Evolutionary conservation across 2,329 filamentous ascomycete species (phyloP).

Genomic region (Fonsecaea nubica): DNA sequence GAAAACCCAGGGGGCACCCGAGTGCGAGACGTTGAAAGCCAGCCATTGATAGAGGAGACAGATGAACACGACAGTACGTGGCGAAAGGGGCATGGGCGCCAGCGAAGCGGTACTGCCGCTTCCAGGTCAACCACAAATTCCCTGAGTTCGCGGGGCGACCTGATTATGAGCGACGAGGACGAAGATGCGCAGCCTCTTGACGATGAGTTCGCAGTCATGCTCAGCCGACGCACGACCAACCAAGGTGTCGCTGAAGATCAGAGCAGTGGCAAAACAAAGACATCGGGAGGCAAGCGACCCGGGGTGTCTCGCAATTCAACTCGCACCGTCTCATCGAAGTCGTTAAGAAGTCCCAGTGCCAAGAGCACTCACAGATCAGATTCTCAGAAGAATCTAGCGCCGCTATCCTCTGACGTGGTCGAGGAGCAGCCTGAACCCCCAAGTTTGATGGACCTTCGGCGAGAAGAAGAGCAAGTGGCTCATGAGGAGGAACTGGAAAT

Average conservation of each 20-base stretch:
- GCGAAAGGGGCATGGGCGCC: constrained; percentile 53
- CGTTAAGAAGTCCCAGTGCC: constrained; percentile 41
- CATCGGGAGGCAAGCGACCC: constrained; percentile 49
- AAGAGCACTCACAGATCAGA: constrained; percentile 45
- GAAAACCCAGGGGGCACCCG: constrained; percentile 74
- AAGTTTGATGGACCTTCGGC: constrained; percentile 61
- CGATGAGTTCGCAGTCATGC: constrained; percentile 85
- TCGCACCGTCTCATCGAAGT: constrained; percentile 54
- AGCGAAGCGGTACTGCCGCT: constrained; percentile 77
- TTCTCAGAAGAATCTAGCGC: constrained; percentile 40
- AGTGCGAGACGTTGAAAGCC: constrained; percentile 62
- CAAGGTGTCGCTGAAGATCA: constrained; percentile 67
- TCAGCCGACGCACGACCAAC: constrained; percentile 72
- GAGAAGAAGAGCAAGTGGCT: constrained; percentile 62
- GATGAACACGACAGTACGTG: constrained; percentile 55
- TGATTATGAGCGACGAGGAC: constrained; percentile 91
- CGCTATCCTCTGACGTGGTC: constrained; percentile 19
- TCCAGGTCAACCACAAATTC: constrained; percentile 86
- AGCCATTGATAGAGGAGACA: constrained; percentile 72
- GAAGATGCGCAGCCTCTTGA: constrained; percentile 85
- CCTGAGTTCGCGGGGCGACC: constrained; percentile 82
- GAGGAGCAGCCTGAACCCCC: constrained; percentile 45
- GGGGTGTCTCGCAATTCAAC: constrained; percentile 57
- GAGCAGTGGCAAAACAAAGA: constrained; percentile 67
- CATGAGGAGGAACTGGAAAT: constrained; percentile 64